phyloP scores from a whole-genome alignment of 2,329 filamentous ascomycete genomes.

The Hypoxylon sp. region DNA sequence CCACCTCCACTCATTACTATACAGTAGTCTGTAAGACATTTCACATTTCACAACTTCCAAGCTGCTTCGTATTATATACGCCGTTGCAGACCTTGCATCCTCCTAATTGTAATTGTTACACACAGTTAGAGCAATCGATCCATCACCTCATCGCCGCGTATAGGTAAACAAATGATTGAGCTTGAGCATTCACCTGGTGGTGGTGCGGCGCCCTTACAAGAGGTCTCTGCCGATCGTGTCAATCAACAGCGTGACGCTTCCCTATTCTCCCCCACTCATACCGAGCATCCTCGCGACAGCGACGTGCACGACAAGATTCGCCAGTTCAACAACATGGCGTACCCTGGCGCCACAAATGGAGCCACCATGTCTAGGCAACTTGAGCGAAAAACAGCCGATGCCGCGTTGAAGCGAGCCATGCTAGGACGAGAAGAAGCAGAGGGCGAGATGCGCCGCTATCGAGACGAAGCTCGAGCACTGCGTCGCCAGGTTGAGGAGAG shows the following conservation, averaged over 20 bases:
- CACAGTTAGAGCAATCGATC: neutral
- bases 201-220: constrained; percentile 41
- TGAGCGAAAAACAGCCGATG: constrained; percentile 71
- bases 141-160: neutral
- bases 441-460: constrained; percentile 68
- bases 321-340: constrained; percentile 46
- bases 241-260: constrained; percentile 43
- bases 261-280: constrained; percentile 33
- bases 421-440: constrained; percentile 76
- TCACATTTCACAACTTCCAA: constrained; percentile 6
- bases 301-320: constrained; percentile 49
- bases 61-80: neutral
- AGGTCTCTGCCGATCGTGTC: constrained; percentile 43
- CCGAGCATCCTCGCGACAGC: constrained; percentile 42
- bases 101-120: constrained; percentile 5
- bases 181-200: constrained; percentile 41
- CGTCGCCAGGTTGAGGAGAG: constrained; percentile 70
- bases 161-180: constrained; percentile 32
- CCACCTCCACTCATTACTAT: constrained; percentile 18
- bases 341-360: constrained; percentile 26
- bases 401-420: constrained; percentile 71
- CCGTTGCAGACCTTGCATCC: constrained; percentile 1
- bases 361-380: constrained; percentile 61
- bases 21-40: constrained; percentile 10
- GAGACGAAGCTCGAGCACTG: constrained; percentile 66